Base-by-base conservation (phyloP, 139 green algal species). In the Chlorella sp. region DNA sequence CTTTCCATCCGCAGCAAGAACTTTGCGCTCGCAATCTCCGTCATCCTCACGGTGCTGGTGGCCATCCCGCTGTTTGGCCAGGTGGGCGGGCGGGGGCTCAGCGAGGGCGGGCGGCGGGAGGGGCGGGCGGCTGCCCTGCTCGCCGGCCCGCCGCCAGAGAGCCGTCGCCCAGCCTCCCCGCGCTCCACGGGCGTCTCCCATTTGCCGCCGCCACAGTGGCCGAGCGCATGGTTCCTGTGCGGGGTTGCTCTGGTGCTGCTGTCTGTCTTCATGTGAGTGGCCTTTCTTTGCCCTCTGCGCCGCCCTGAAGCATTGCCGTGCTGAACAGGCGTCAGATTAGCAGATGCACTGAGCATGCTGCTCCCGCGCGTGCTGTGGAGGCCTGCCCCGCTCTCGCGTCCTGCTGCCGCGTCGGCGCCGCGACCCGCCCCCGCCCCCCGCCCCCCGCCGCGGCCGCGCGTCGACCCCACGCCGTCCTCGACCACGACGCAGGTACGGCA, bases 1-100 rank as follows among this genome's bases (percentile, higher is more conserved):
- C n/a, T 89, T n/a, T n/a, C n/a, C n/a, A n/a, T n/a, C 67, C 86
- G 87, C 65, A 68, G 86, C 15, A 91, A 91, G 55, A 90, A 90
- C 79, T 91, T 91, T 71, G 83, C 87, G 41, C 83, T 90, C 33
- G 84, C 87, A 8, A 72, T 86, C 25, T 87, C 82, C 8, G 87
- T 91, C 35, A 86, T 91, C 53, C 78, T 90, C 59, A 91, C 84
- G 1, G 84, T 91, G 8, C 65, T 90, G 21, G 76, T 81, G 8
- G 82, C 85, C 25, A 86, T 88, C 50, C 87, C 87, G 2, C 71
- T 91, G 59, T 91, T 91, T 46, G 76, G 79, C 19, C 78, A 78
- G 69, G 73, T 71, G 59, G 9, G 59, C 2, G 7, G 5, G 48
- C 2, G 5, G 3, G n/a, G n/a, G n/a, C n/a, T n/a, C n/a, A n/a